Conservation (phyloP, 169 alveolate genomes). For the Eimeria sp. region DNA sequence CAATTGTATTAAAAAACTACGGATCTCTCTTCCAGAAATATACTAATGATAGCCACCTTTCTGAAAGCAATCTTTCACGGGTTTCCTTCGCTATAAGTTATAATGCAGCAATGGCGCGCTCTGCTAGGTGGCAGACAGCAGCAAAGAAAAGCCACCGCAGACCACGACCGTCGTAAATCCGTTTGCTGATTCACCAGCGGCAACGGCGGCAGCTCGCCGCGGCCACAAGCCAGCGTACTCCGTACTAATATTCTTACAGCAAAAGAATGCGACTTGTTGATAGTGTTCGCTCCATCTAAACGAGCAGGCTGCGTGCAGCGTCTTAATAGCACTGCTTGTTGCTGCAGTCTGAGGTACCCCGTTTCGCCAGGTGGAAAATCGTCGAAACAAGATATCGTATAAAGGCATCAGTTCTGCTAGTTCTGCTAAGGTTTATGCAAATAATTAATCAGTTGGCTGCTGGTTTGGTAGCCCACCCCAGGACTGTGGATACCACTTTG, state of each 20-base stretch:
- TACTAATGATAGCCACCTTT: background rate
- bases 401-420: background rate
- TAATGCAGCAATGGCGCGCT: background rate
- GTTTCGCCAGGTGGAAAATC: background rate
- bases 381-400: background rate
- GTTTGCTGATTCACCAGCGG: background rate
- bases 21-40: background rate
- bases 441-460: slow-evolving; percentile 56
- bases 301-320: background rate
- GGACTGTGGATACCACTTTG: slow-evolving; percentile 88
- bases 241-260: background rate
- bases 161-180: background rate
- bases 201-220: background rate
- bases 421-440: background rate
- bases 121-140: background rate
- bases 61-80: background rate
- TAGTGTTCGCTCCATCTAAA: background rate
- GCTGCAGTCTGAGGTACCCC: background rate
- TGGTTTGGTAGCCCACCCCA: slow-evolving; percentile 85
- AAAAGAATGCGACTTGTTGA: background rate
- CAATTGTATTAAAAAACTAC: background rate
- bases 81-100: background rate
- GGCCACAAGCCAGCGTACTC: background rate
- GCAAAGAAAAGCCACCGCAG: slow-evolving; percentile 6
- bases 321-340: background rate